These are phyloP conservation scores for Calocybe gambosa DNA, from an alignment of 1,284 basidiomycete genomes.

Conservation along the genomic window DNA sequence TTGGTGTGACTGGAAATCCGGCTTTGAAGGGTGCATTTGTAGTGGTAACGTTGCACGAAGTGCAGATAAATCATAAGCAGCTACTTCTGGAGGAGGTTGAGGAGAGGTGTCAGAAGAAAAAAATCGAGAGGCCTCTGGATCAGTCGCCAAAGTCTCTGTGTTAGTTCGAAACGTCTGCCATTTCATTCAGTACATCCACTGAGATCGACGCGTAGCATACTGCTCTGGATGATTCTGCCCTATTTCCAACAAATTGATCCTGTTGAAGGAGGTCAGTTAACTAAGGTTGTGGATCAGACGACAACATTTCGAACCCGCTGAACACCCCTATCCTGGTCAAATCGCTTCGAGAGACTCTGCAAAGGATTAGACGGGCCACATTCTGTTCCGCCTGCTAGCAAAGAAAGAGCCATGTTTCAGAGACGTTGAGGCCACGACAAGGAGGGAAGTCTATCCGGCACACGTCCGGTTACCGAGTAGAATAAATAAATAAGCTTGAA, in stretches of 20 bases:
- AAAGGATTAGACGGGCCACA: slow-evolving; percentile 80
- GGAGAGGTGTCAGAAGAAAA: slow-evolving; percentile 38
- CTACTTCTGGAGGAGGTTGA: slow-evolving; percentile 22
- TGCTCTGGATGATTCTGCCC: slow-evolving; percentile 53
- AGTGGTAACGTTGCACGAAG: slow-evolving; percentile 49
- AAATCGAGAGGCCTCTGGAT: slow-evolving; percentile 66
- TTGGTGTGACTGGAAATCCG: slow-evolving; percentile 25
- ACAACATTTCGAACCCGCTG: slow-evolving; percentile 52
- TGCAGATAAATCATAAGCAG: slow-evolving; percentile 52
- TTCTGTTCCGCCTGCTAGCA: slow-evolving; percentile 67
- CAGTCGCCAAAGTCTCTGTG: slow-evolving; percentile 30
- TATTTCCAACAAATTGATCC: slow-evolving; percentile 58
- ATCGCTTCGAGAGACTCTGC: slow-evolving; percentile 70
- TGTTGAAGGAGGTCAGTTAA: slow-evolving; percentile 22
- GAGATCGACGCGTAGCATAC: slow-evolving; percentile 28
- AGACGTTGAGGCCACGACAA: neutral
- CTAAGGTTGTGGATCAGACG: slow-evolving; percentile 8
- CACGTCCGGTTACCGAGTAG: neutral
- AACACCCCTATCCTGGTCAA: slow-evolving; percentile 70
- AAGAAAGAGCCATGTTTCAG: slow-evolving; percentile 60
- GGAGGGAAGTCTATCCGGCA: neutral
- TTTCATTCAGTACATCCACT: neutral
- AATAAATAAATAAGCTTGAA: slow-evolving; percentile 7
- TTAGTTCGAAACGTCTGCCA: slow-evolving; percentile 58
- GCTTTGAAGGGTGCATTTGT: slow-evolving; percentile 23